Evolutionary conservation across 1,139 yeast species (phyloP), one percentile per base, ranked within the genome.

Genomic region (Sugiyamaella neomexicana): DNA sequence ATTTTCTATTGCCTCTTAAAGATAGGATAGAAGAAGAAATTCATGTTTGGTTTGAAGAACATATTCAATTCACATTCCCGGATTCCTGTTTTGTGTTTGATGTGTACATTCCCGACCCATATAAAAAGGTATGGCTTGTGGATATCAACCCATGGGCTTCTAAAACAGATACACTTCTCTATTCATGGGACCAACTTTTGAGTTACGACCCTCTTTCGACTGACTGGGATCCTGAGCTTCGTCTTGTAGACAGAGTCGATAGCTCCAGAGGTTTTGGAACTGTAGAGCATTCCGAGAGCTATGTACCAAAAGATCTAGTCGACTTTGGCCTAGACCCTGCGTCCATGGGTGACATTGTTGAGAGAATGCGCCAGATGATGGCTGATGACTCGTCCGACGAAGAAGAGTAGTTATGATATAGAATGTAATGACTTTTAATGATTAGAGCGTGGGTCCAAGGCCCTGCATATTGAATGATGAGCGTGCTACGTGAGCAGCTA

Each of bases 91-190:
- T 81, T 68, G 87, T 88, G 2, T 75, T 89, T 59, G 99, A 95
- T 63, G 79, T 89, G 0, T 91, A 91, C 66, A 70, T 91, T 9
- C 95, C 97, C 0, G 74, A 86, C 55, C 93, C 96, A 0, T 82
- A 81, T 58, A 70, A 78, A 16, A 78, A 78, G 55, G 85, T 86
- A 0, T 82, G 79, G 72, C 71, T 93, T 1, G 75, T 93, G 13
- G 99, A 93, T 66, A 80, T 93, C 58, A 93, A 93, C 67, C 96
- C 97, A 1, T 93, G 86, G 70, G 77, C 85, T 0, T 75, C 90
- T 54, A 82, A 80, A 54, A 84, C 96, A 0, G 97, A 89, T 62
- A 72, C 95, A 0, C 73, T 87, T 20, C 69, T 91, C 23, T 93
- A 81, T 68, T 80, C 91, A 2, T 93, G 99, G 99, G 79, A 83